Evolutionary conservation across 2,329 filamentous ascomycete genomes (phyloP), one percentile per base, ranked within the genome.

Genomic region (Trichoderma simmonsii): DNA sequence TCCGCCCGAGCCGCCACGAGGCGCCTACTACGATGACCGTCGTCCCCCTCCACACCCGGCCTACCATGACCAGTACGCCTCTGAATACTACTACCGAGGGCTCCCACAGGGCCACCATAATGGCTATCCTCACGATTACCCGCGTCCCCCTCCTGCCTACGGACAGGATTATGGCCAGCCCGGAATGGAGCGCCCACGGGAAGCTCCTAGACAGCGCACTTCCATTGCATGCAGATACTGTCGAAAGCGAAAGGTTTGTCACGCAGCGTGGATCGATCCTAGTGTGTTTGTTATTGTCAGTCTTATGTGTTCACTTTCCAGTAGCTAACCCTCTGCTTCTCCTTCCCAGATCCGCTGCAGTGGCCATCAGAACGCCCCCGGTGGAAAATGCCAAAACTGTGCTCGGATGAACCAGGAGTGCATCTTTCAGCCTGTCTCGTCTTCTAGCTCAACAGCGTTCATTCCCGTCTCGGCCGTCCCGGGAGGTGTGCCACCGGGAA

Each of bases 341-440:
- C 4, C 18, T 43, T 5, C 54, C 21, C 72, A 89, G 87, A 90
- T 90, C 74, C 86, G 88, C 48, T 90, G 88, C 81, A 89, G 87
- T 73, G 88, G 88, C 32, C 89, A 89, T 74, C 85, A 87, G 72
- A 88, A 87, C 73, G 87, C 86, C 0, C 85, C 86, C 0, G 87
- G 87, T 24, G 88, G 87, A 12, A 88, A 89, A 74, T 90, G 88
- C 75, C 85, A 87, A 70, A 90, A 89, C 75, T 90, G 88, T 75
- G 86, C 87, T 51, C 87, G 88, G 73, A 88, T 89, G 81, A 87
- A 88, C 63, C 88, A 89, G 75, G 87, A 90, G 73, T 90, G 88
- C 73, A 84, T 89, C 15, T 89, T 90, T 72, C 87, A 89, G 76
- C 88, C 87, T 0, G 88, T 89, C 1, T 88, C 86, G 4, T 86